These are phyloP conservation scores for Mortierella sp. DNA, from an alignment of 371 early-diverging fungal genomes.

Conservation along the genomic window DNA sequence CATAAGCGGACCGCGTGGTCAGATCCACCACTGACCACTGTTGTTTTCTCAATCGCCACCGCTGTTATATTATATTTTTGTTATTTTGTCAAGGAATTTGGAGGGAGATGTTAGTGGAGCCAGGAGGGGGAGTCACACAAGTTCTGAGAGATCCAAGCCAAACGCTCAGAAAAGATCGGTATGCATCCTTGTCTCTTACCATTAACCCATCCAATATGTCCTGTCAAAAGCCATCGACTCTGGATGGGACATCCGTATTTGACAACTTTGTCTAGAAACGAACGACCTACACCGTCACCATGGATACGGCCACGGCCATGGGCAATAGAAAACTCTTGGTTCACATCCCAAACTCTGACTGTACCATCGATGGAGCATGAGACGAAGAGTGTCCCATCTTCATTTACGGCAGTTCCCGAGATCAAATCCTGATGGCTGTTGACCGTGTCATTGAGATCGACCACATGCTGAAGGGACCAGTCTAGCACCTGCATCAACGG, in stretches of 20 bases:
- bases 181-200: slow-evolving; percentile 21
- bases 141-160: too few species aligned
- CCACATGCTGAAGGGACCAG: slow-evolving; percentile 9
- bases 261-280: slow-evolving; percentile 6
- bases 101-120: too few species aligned
- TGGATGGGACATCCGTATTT: slow-evolving; percentile 22
- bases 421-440: slow-evolving; percentile 33
- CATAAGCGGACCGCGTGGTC: slow-evolving; percentile 63
- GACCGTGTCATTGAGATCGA: slow-evolving; percentile 8
- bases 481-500: slow-evolving; percentile 39
- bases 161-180: too few species aligned
- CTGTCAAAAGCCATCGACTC: slow-evolving; percentile 11
- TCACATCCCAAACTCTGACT: slow-evolving; percentile 34
- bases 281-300: not conserved
- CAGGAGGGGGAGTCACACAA: too few species aligned
- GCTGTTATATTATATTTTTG: slow-evolving; percentile 21
- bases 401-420: slow-evolving; percentile 44
- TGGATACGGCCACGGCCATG: not conserved
- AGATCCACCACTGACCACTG: slow-evolving; percentile 40
- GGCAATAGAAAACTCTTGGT: not conserved
- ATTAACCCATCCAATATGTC: slow-evolving; percentile 49
- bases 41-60: slow-evolving; percentile 36
- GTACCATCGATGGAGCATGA: slow-evolving; percentile 39
- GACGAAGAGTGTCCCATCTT: slow-evolving; percentile 20
- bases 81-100: too few species aligned